Base-by-base conservation (phyloP, 208 protist genomes). In the Trypanosoma lewisi region DNA sequence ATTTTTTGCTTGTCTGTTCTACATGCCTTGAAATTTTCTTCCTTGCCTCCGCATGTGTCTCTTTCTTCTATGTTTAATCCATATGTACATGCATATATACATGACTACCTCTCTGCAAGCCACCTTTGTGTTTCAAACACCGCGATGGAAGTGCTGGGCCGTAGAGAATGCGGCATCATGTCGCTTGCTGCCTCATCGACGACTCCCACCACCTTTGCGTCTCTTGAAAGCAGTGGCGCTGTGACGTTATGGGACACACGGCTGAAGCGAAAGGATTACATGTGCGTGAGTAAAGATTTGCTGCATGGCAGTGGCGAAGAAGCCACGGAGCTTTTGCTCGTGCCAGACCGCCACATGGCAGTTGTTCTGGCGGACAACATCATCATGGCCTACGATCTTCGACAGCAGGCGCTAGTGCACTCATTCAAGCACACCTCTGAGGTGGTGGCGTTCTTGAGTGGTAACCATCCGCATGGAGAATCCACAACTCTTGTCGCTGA, bases 211-310 rank as follows among this genome's bases (percentile, higher is more conserved):
- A 37, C 44, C 16, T 88, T 93, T 61, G 83, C 82, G 27, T 78
- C 87, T 23, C 62, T 93, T 12, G 60, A 77, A 39, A 55, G 50
- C 8, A 41, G 48, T 7, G 82, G 82, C 1, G 41, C 37, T 5
- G 69, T 92, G 12, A 69, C 65, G 2, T 56, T 89, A 1, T 92
- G 79, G 75, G 85, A 92, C 49, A 63, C 66, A 31, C 85, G 85
- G 17, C 64, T 84, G 39, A 69, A 60, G 36, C 52, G 48, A n/a
- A 80, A 76, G 37, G 75, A 78, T 56, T 82, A 80, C 58, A 30
- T 82, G 31, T 61, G 42, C 27, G 9, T 86, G 37, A 16, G 8
- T 73, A 72, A 58, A 45, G 70, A 8, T 68, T 52, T 25, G 5
- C 1, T 23, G n/a, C 8, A 12, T 1, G 52, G 34, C 5, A 57